phyloP scores from a whole-genome alignment of 306 rosid species.

The Senna siamea region DNA sequence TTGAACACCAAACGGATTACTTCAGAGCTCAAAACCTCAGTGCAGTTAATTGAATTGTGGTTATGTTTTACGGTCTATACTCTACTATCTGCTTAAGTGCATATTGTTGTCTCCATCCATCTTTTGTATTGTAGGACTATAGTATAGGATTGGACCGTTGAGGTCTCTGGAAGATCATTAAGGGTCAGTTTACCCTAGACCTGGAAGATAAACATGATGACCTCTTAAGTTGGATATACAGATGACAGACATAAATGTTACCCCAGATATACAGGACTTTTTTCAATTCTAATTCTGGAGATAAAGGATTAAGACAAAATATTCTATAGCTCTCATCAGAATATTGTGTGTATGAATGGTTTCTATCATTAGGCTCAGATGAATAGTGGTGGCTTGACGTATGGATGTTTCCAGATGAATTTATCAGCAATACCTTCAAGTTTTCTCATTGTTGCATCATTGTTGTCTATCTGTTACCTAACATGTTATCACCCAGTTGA shows the following conservation, averaged over 20 bases:
- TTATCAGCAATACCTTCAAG: background rate
- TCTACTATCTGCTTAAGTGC: too few relatives aligned
- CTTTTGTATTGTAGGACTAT: too few relatives aligned
- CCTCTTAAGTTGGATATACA: slow-evolving; percentile 22
- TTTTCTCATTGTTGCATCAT: too few relatives aligned
- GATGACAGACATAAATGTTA: background rate
- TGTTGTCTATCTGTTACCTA: background rate
- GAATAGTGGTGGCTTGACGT: background rate
- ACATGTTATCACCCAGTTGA: background rate
- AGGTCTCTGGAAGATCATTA: too few relatives aligned
- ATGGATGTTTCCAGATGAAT: background rate
- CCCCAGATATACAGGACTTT: background rate
- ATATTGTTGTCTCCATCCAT: too few relatives aligned
- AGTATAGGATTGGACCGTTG: too few relatives aligned
- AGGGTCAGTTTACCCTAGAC: too few relatives aligned
- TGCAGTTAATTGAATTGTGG: slow-evolving; percentile 22
- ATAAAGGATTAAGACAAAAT: slow-evolving; percentile 1
- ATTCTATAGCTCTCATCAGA: background rate
- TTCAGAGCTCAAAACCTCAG: background rate
- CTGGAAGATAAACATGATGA: too few relatives aligned
- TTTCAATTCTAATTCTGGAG: background rate
- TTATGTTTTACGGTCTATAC: too few relatives aligned
- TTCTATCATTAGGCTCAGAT: slow-evolving; percentile 20
- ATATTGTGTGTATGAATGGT: slow-evolving; percentile 1
- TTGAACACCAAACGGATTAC: slow-evolving; percentile 18